Percentiles rank a stretch among this genome's conserved stretches.
Conservation (phyloP, 73 alveolate genomes). For the Durusdinium trenchii region DNA sequence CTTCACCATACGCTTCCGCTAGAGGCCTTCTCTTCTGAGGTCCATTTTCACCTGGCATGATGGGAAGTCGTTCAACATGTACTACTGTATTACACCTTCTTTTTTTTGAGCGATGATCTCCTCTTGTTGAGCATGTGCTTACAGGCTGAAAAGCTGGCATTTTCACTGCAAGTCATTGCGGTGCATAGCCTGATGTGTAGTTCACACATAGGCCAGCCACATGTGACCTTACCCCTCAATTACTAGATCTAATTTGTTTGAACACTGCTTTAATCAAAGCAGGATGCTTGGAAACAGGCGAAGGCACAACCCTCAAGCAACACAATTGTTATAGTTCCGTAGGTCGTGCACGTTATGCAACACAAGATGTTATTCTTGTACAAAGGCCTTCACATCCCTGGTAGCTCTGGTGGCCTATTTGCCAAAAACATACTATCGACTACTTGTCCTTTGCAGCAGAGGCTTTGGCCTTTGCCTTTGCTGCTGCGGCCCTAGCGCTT, state of each 20-base stretch:
- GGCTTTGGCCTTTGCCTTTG: slow-evolving; percentile 48
- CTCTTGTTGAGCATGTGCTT: neutral
- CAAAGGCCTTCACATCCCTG: neutral
- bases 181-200: neutral
- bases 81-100: neutral
- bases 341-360: neutral
- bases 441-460: neutral
- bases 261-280: neutral
- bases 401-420: neutral
- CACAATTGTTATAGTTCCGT: neutral
- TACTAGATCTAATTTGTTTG: no score
- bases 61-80: neutral
- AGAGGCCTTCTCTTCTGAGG: neutral
- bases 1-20: slow-evolving; percentile 27
- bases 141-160: neutral
- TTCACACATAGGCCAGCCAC: neutral
- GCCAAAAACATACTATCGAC: no score
- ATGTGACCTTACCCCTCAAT: neutral
- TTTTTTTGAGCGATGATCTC: neutral
- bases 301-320: neutral
- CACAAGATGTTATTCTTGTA: neutral
- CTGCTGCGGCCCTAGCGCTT: neutral
- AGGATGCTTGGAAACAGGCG: neutral
- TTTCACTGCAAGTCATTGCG: neutral
- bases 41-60: neutral